Evolutionary conservation across 164 flowering plant species (phyloP).

Genomic region (Vitis rupestris): DNA sequence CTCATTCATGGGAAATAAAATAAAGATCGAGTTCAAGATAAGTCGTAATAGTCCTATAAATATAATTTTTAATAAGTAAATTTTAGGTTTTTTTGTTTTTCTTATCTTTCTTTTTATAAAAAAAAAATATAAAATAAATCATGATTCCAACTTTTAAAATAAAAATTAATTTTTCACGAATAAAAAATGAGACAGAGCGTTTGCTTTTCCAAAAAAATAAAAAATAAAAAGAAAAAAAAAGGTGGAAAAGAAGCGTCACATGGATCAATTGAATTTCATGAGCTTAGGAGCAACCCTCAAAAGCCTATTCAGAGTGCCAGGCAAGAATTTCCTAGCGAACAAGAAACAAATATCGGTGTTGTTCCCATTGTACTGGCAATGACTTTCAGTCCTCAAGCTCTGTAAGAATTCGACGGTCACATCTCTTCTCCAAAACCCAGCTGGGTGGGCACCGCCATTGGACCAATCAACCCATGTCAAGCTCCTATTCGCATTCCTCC

Average conservation of each 20-base stretch:
- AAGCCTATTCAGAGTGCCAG: constrained; percentile 10
- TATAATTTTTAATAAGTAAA: too few species aligned
- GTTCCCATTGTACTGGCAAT: constrained; percentile 6
- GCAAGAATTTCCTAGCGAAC: constrained; percentile 21
- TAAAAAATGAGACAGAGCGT: too few species aligned
- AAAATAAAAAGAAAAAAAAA: too few species aligned
- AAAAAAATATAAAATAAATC: too few species aligned
- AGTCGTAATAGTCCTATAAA: too few species aligned
- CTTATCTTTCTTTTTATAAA: too few species aligned
- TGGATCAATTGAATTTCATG: constrained; percentile 7
- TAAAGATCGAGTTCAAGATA: too few species aligned
- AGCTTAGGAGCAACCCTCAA: constrained; percentile 18
- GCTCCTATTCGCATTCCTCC: constrained; percentile 14
- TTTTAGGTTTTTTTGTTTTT: too few species aligned
- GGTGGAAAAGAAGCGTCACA: too few species aligned
- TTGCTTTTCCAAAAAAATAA: too few species aligned
- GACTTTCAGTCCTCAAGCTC: constrained; percentile 4
- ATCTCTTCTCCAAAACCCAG: background rate
- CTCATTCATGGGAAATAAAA: too few species aligned
- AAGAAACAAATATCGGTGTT: constrained; percentile 13
- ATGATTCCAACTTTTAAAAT: too few species aligned
- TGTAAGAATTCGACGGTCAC: constrained; percentile 11
- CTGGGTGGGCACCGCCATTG: constrained; percentile 17
- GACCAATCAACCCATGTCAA: constrained; percentile 20
- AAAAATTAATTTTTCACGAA: rapidly evolving